Evolutionary conservation across 192 early-diverging fungal species (phyloP).

Genomic region (Linnemannia elongata): DNA sequence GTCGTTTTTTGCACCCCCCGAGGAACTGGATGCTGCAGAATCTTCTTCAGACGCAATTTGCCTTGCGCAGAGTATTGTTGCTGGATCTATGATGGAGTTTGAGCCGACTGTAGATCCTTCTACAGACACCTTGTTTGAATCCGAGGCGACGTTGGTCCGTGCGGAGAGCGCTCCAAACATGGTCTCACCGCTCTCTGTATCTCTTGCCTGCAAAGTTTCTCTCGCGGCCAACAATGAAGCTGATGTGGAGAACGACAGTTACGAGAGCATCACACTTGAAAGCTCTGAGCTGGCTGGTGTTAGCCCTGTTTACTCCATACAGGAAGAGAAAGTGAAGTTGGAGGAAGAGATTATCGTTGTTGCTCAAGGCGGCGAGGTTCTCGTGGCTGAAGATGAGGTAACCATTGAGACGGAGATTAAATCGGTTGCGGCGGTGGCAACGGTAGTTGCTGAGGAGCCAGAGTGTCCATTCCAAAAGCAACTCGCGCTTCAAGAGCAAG

Average conservation of each 20-base stretch:
- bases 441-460: neutral
- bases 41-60: neutral
- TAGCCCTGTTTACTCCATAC: neutral
- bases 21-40: neutral
- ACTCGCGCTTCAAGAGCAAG: constrained; percentile 27
- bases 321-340: neutral
- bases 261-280: neutral
- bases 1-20: constrained; percentile 21
- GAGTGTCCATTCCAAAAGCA: constrained; percentile 32
- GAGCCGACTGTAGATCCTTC: neutral
- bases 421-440: neutral
- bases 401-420: neutral
- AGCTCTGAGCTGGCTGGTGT: neutral
- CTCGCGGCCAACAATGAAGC: neutral
- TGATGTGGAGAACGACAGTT: neutral
- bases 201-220: neutral
- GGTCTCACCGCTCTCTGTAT: neutral
- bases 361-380: neutral
- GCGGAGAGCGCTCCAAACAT: neutral
- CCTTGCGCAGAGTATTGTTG: constrained; percentile 4
- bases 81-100: constrained; percentile 11
- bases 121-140: neutral
- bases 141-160: neutral
- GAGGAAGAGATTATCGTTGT: neutral
- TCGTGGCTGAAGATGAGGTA: neutral